These are phyloP conservation scores for Vitis hybrid DNA, from an alignment of 177 flowering plant genomes.

Conservation along the genomic window DNA sequence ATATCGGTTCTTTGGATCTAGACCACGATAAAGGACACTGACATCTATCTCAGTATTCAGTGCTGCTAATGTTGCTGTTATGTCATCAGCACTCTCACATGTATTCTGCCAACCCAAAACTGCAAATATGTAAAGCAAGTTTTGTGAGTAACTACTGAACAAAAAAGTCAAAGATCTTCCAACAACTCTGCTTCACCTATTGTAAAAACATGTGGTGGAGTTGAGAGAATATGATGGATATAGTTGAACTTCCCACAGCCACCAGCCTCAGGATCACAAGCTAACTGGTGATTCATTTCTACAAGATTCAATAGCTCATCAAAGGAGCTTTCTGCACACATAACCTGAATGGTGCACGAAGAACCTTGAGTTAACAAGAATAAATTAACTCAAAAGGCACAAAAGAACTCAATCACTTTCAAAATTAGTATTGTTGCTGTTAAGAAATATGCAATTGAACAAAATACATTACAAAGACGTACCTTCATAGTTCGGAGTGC, in stretches of 20 bases:
- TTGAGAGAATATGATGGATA: conserved; percentile 76
- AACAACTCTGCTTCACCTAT: conserved; percentile 48
- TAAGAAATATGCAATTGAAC: not conserved
- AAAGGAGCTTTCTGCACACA: conserved; percentile 65
- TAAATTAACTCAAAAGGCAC: not conserved
- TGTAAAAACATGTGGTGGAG: conserved; percentile 82
- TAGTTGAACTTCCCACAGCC: conserved; percentile 89
- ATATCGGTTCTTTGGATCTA: conserved; percentile 72
- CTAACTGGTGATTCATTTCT: conserved; percentile 90
- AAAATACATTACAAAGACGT: conserved; percentile 11
- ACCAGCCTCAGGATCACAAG: conserved; percentile 82
- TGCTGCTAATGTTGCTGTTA: conserved; percentile 80
- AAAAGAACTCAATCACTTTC: conserved; percentile 5
- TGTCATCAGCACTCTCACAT: conserved; percentile 76
- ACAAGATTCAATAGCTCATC: conserved; percentile 80
- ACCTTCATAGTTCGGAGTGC: conserved; percentile 94
- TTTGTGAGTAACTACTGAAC: not conserved
- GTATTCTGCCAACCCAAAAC: conserved; percentile 98
- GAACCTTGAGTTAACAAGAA: not conserved
- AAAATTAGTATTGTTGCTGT: not conserved
- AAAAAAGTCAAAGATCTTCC: conserved; percentile 1
- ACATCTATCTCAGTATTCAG: conserved; percentile 73
- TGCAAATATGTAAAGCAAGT: conserved; percentile 35
- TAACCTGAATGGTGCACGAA: conserved; percentile 41
- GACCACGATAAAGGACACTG: conserved; percentile 79